Base-by-base conservation (phyloP, 2,329 filamentous ascomycete genomes). In the Cadophora malorum region DNA sequence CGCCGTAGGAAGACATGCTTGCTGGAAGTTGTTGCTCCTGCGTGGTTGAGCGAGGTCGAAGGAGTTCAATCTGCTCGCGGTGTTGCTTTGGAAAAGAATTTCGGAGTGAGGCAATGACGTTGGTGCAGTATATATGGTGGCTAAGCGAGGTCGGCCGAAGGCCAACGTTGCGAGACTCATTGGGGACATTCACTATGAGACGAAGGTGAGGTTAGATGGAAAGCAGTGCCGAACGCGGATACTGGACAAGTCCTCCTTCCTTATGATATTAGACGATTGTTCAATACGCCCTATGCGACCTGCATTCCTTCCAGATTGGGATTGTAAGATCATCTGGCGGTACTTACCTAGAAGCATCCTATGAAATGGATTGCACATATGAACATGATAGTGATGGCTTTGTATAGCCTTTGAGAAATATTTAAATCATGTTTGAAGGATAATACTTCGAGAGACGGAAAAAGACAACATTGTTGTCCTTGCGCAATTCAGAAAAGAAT, bases 1-100 rank as follows among this genome's bases (percentile, higher is more conserved):
- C 59, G 16, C 28, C 45, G 38, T 62, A 21, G 10, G 59, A 49
- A 50, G 59, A 62, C 59, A 62, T 62, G 16, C 7, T 50, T 59
- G 21, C n/a, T 25, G 21, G 9, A 23, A 28, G 28, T 28, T 25
- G 2, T 9, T 59, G 9, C 16, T 23, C 4, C 38, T 10, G 9
- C 12, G 55, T 23, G 55, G 38, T 21, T 5, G 38, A 60, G 12
- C 21, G 23, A 28, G 3, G 16, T 31, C n/a, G 45, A 31, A 4
- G 38, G 9, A 4, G 55, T 21, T 50, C 19, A 28, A 33, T 31
- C 23, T 35, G 16, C 8, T 21, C 4, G n/a, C 1, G 31, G 10
- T 19, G 58, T n/a, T 61, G 41, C 31, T 47, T 19, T 47, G 41
- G 23, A 35, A 19, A 25, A 12, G 56, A 59, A 28, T 19, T 25